Base-by-base conservation (phyloP, 2,329 filamentous ascomycete genomes). In the Celoporthe dispersa region DNA sequence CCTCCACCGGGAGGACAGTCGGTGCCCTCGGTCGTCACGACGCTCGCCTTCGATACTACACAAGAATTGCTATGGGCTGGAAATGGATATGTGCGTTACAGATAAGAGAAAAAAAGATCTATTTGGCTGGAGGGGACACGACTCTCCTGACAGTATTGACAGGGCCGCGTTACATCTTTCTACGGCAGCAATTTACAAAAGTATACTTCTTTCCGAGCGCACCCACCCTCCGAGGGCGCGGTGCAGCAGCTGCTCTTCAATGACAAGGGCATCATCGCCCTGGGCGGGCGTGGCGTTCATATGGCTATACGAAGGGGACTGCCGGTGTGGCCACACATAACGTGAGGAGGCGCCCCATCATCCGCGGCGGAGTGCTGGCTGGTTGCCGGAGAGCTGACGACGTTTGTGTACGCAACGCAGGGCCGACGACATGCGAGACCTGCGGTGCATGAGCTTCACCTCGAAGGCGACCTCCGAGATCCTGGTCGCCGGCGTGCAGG, bases 401-500 rank as follows among this genome's bases (percentile, higher is more conserved):
- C 9, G 44, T 70, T 41, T 11, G 7, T 19, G 8, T 48, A 11
- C 44, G 51, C 57, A 22, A 33, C 31, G 53, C 63, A 92, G 91
- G 73, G 86, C 90, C 76, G 84, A 89, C 37, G 91, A 92, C 68
- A 97, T 98, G 91, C 89, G 87, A 73, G 93, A 98, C 77, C 83
- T 99, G 73, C 89, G 90, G 75, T 98, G 96, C 80, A 98, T 98
- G 94, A 95, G 92, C 79, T 98, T 97, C 78, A 97, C 94, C 1
- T 94, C 93, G 37, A 94, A 94, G 77, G 92, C 92, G 11, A 93
- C 92, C 35, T 87, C 88, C 19, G 92, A 97, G 77, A 91, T 99
- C 69, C 84, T 99, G 28, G 92, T 95, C 44, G 96, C 94, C 62
- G 96, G 96, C 62, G 88, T 91, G 74, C 96, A 99, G 80, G 88